A percentile compares a stretch with the other conserved stretches of the same genome.
These are phyloP conservation scores for Marasmius sp. DNA, from an alignment of 1,284 basidiomycete species.

Conservation along the genomic window DNA sequence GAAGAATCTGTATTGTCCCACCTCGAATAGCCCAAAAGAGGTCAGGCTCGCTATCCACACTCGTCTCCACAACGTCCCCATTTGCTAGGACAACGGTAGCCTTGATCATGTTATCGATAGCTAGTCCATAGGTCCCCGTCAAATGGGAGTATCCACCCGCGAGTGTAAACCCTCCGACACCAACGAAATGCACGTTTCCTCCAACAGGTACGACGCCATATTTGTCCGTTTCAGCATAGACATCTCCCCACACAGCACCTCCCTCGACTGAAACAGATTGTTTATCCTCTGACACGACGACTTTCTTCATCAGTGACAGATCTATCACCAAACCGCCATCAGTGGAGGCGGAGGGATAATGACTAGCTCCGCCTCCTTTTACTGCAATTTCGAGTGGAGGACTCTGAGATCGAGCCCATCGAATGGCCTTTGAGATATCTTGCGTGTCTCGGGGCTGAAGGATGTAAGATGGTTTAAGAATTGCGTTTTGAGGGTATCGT, in stretches of 20 bases:
- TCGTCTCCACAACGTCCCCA: slow-evolving; percentile 27
- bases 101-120: slow-evolving; percentile 29
- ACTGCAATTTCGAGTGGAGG: slow-evolving; percentile 11
- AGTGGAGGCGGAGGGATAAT: slow-evolving; percentile 1
- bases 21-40: slow-evolving; percentile 27
- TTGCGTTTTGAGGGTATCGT: background rate
- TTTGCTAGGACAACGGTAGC: slow-evolving; percentile 33
- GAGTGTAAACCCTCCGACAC: slow-evolving; percentile 14
- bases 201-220: slow-evolving; percentile 16
- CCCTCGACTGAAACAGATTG: slow-evolving; percentile 15
- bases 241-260: slow-evolving; percentile 18
- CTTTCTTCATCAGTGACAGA: background rate
- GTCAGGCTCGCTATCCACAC: slow-evolving; percentile 19
- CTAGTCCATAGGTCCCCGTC: slow-evolving; percentile 25
- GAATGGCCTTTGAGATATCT: background rate
- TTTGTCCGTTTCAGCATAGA: slow-evolving; percentile 12
- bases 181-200: background rate
- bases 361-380: slow-evolving; percentile 6
- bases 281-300: background rate
- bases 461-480: background rate
- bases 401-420: background rate
- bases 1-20: background rate
- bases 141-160: slow-evolving; percentile 29
- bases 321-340: slow-evolving; percentile 4
- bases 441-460: background rate